Base-by-base conservation (phyloP, 1,284 basidiomycete genomes). In the Takashimella tepidaria region DNA sequence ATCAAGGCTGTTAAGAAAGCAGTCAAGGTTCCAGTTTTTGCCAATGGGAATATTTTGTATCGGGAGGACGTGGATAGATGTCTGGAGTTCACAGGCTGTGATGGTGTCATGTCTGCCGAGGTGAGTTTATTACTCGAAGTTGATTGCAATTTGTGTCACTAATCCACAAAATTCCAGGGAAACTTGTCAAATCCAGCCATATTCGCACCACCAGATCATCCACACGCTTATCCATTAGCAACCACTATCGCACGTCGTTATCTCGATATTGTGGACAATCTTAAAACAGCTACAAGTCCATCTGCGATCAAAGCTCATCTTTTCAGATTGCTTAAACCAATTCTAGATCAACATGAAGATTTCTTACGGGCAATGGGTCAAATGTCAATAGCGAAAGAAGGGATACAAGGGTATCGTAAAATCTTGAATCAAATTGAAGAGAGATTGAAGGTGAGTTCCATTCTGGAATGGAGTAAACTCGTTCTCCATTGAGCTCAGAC, bases 101-200 rank as follows among this genome's bases (percentile, higher is more conserved):
- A 97, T 65, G 95, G 86, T 0, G 84, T 98, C 59, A 97, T 98
- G 93, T 87, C 84, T 50, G 95, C 95, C 0, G 95, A 98, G 67
- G 73, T 73, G 56, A 55, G 71, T 49, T 22, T 5, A 12, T 1
- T 40, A 8, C 19, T 40, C 37, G 31, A 16, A 16, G 31, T 37
- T 37, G 31, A 37, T 11, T 22, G 31, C 42, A 24, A 5, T n/a
- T 10, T 22, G 21, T 16, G 40, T 19, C n/a, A 20, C 45, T 19
- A 45, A n/a, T 4, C 46, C 20, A 5, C 20, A 21, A 45, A 19
- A 4, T 45, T 20, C 8, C 46, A 75, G 75, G 95, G 90, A 0
- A 89, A 96, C 63, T 78, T 98, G 1, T 96, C 96, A 73, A 98
- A 98, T 69, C 89, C 91, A 0, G 85, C 91, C 0, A 71, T 98